phyloP scores from a whole-genome alignment of 768 basidiomycete genomes.

The Termitomyces heimii region DNA sequence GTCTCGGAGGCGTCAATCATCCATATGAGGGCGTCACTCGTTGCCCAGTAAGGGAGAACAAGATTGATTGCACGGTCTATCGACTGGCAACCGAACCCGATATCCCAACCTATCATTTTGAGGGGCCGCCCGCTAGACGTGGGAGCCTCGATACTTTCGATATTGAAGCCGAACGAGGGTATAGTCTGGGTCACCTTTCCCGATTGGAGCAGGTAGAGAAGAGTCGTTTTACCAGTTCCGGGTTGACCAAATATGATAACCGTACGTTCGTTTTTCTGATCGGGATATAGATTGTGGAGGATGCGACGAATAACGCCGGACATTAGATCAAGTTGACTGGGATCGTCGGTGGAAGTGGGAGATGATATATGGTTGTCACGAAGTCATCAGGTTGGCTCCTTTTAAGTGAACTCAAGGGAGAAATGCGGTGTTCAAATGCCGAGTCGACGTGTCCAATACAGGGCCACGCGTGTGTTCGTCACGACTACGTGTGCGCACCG shows the following conservation, averaged over 20 bases:
- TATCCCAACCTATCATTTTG: constrained; percentile 56
- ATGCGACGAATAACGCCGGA: constrained; percentile 1
- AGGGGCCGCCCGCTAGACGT: constrained; percentile 25
- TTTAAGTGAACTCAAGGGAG: neutral
- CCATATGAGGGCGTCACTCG: constrained; percentile 55
- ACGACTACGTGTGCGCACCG: neutral
- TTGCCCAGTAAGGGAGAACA: constrained; percentile 16
- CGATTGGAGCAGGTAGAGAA: constrained; percentile 37
- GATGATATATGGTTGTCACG: neutral
- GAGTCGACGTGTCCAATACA: neutral
- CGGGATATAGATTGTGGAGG: constrained; percentile 16
- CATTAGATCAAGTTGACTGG: neutral
- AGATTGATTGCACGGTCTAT: constrained; percentile 32
- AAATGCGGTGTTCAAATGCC: neutral
- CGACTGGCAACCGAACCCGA: constrained; percentile 47
- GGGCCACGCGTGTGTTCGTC: neutral
- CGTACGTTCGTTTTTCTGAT: constrained; percentile 5
- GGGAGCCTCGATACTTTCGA: constrained; percentile 43
- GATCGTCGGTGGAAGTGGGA: neutral
- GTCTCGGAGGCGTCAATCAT: constrained; percentile 53
- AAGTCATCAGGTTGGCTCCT: neutral
- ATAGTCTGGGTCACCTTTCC: constrained; percentile 32
- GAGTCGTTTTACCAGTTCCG: constrained; percentile 38
- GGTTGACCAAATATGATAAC: constrained; percentile 32
- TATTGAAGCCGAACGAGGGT: constrained; percentile 46